A percentile compares a stretch with the other conserved stretches of the same genome.
Evolutionary conservation across 139 green algal genomes (phyloP).

Genomic region (Astrephomene gubernaculifera): DNA sequence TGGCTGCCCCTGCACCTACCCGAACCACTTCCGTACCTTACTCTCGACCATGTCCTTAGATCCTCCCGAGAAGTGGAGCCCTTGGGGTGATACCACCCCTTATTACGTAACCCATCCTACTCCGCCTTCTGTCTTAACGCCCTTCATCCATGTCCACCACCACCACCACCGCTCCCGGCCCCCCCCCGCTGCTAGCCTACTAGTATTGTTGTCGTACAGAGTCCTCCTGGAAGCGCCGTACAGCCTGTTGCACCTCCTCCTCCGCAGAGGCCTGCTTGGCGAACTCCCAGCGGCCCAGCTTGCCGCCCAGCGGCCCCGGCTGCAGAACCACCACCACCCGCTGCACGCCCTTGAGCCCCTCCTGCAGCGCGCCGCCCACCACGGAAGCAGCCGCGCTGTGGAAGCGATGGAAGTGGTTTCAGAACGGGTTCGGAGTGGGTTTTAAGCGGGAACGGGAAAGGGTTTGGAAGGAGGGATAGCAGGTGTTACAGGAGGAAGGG

Average conservation of each 20-base stretch:
- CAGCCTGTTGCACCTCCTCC: slow-evolving; percentile 14
- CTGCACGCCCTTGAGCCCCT: slow-evolving; percentile 18
- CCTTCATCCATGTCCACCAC: too few relatives aligned
- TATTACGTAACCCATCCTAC: too few relatives aligned
- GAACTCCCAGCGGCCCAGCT: slow-evolving; percentile 29
- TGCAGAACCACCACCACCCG: slow-evolving; percentile 8
- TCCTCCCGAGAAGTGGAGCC: too few relatives aligned
- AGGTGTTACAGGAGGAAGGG: background rate
- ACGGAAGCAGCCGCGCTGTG: background rate
- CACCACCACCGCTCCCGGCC: too few relatives aligned
- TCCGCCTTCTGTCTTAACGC: too few relatives aligned
- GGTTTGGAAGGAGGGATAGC: background rate
- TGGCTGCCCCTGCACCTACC: too few relatives aligned
- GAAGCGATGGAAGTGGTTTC: background rate
- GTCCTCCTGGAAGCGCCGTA: slow-evolving; percentile 14
- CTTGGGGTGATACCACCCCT: too few relatives aligned
- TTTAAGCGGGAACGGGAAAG: background rate
- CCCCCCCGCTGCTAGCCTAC: too few relatives aligned
- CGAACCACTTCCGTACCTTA: too few relatives aligned
- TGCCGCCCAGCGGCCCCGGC: slow-evolving; percentile 21
- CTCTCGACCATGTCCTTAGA: too few relatives aligned
- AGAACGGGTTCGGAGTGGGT: background rate
- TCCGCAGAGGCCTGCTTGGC: background rate
- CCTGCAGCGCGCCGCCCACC: background rate
- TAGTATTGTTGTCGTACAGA: too few relatives aligned